Evolutionary conservation across 306 rosid genomes (phyloP).

Genomic region (Cajanus cajan): DNA sequence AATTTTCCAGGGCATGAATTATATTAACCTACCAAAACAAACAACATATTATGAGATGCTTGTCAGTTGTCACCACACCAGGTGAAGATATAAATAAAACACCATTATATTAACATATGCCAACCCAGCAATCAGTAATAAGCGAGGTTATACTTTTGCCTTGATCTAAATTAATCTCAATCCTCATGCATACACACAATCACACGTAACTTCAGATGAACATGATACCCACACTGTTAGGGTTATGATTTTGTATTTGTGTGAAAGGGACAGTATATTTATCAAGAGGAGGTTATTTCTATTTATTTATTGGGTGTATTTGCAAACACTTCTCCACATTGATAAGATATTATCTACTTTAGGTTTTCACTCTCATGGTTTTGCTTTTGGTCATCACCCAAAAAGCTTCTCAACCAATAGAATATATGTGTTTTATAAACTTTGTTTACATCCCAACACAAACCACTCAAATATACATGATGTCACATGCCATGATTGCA

Average conservation of each 20-base stretch:
- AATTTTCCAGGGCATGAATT: slow-evolving; percentile 50
- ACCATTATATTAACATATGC: background rate
- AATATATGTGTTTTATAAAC: no score
- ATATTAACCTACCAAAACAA: slow-evolving; percentile 60
- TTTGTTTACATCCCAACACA: no score
- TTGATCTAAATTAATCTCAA: slow-evolving; percentile 3
- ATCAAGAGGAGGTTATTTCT: no score
- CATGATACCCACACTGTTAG: background rate
- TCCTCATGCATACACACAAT: background rate
- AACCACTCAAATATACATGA: background rate
- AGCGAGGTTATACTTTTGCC: slow-evolving; percentile 1
- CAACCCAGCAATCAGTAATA: background rate
- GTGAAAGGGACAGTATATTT: no score
- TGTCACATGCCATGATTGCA: background rate
- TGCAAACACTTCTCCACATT: no score
- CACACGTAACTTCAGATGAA: background rate
- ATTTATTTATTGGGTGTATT: no score
- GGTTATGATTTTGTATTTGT: no score
- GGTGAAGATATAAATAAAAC: slow-evolving; percentile 6
- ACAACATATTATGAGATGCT: slow-evolving; percentile 21
- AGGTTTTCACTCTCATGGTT: no score
- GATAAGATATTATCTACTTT: no score
- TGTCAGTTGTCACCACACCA: background rate
- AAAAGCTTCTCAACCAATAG: no score
- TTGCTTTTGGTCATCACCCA: no score